phyloP scores from a whole-genome alignment of 2,329 filamentous ascomycete species.

The Penicillium sp. region DNA sequence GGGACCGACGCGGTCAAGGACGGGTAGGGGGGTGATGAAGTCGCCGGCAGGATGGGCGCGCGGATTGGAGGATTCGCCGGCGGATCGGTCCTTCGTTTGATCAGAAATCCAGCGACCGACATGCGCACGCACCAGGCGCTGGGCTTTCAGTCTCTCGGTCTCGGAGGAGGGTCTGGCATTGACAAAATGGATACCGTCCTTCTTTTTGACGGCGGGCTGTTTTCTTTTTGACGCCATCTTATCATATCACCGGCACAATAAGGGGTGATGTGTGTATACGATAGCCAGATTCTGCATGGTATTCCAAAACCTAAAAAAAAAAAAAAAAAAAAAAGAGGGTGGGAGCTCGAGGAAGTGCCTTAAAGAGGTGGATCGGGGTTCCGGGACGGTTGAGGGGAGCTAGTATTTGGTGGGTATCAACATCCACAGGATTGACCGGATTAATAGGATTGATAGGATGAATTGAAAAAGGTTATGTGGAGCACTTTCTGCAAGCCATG shows the following conservation, averaged over 20 bases:
- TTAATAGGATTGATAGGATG: neutral
- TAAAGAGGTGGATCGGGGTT: neutral
- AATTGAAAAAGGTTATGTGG: neutral
- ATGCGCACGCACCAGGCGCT: slow-evolving; percentile 35
- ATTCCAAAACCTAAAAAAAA: neutral
- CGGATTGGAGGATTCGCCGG: slow-evolving; percentile 6
- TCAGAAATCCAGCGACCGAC: slow-evolving; percentile 40
- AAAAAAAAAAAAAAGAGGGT: neutral
- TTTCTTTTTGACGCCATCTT: slow-evolving; percentile 29
- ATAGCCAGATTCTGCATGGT: neutral
- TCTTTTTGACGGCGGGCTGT: slow-evolving; percentile 14
- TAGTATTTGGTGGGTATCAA: neutral
- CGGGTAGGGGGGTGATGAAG: neutral
- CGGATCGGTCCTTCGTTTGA: slow-evolving; percentile 33
- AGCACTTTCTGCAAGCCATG: neutral
- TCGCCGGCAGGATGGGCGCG: neutral
- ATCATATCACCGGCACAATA: neutral
- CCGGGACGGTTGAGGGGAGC: neutral
- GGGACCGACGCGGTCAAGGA: neutral
- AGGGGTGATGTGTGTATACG: neutral
- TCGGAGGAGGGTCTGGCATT: slow-evolving; percentile 35
- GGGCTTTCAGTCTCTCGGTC: slow-evolving; percentile 27
- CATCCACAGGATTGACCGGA: neutral
- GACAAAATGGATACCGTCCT: slow-evolving; percentile 34
- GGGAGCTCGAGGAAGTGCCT: neutral